Base-by-base conservation (phyloP, 2,329 filamentous ascomycete genomes). In the Scedosporium aurantiacum region DNA sequence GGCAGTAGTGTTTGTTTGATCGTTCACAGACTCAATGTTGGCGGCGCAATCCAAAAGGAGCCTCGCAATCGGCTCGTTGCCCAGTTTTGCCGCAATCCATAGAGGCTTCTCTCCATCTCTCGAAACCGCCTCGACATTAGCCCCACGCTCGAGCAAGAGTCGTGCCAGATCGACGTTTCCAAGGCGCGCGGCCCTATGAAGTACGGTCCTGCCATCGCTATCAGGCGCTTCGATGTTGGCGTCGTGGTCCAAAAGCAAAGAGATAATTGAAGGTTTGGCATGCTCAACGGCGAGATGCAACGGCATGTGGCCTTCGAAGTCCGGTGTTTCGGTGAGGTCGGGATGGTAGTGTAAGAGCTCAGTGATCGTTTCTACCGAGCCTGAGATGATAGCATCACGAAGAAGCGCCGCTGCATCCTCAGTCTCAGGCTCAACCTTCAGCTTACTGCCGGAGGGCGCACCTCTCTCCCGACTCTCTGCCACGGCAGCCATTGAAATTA, bases 221-320 rank as follows among this genome's bases (percentile, higher is more conserved):
- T 63, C 56, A 2, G 12, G 7, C 55, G 16, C 37, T 32, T 61
- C 45, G 28, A 40, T 23, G 2, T 58, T 23, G 8, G 59, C 59
- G n/a, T 57, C 62, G 18, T 55, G 18, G 21, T 32, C 23, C 7
- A 63, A n/a, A 12, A 63, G 45, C 32, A 45, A 8, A 4, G 23
- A 28, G 8, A 59, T 43, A 5, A 61, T 54, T 14, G 18, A 25
- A 8, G 14, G 8, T 7, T 61, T 25, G 45, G 40, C 47, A 21
- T 32, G 12, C 14, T 18, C 21, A 7, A 52, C 59, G 25, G 62
- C 62, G 18, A 60, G 52, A 43, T 61, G 62, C 32, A 63, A 32
- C 7, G 56, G 54, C 40, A 37, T 56, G 4, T 37, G 54, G 5
- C 59, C 59, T 1, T 52, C 8, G 18, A 27, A 28, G 32, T 12